Conservation (phyloP, 2,329 filamentous ascomycete species). For the Hymenoscyphus infarciens region DNA sequence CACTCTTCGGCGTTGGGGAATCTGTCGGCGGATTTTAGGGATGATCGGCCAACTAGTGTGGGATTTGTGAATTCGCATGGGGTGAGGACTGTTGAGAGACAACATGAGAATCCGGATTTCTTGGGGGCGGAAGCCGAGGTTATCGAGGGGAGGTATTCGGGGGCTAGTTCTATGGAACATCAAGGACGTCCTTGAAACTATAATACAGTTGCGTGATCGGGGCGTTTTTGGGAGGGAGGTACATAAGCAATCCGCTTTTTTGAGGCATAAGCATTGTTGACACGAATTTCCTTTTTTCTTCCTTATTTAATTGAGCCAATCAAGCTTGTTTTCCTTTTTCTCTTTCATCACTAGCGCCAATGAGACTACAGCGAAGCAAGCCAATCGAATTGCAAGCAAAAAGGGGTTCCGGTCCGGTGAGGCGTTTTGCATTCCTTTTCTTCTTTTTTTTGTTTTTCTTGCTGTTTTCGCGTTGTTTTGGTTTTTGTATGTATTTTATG, state of each 20-base stretch:
- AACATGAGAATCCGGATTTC: conserved; percentile 44
- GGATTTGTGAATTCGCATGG: conserved; percentile 57
- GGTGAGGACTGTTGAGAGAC: conserved; percentile 50
- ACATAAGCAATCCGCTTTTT: background rate
- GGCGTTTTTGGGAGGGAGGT: background rate
- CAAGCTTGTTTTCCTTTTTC: background rate
- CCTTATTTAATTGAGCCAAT: no score
- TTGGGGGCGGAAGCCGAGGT: conserved; percentile 55
- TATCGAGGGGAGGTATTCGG: conserved; percentile 41
- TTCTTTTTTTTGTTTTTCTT: no score
- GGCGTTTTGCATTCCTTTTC: no score
- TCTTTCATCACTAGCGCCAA: background rate
- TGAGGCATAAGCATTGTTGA: background rate
- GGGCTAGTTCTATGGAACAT: conserved; percentile 26
- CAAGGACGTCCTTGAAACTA: conserved; percentile 4
- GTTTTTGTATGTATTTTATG: no score
- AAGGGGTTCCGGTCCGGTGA: no score
- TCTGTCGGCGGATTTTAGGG: conserved; percentile 36
- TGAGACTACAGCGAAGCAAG: background rate
- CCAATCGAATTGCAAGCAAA: no score
- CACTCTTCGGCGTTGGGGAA: conserved; percentile 25
- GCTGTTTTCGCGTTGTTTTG: no score
- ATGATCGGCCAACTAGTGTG: conserved; percentile 51
- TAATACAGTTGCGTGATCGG: background rate
- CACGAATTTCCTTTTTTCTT: background rate